Conservation (phyloP, 805 yeast genomes). For the Debaryomyces maramus region DNA sequence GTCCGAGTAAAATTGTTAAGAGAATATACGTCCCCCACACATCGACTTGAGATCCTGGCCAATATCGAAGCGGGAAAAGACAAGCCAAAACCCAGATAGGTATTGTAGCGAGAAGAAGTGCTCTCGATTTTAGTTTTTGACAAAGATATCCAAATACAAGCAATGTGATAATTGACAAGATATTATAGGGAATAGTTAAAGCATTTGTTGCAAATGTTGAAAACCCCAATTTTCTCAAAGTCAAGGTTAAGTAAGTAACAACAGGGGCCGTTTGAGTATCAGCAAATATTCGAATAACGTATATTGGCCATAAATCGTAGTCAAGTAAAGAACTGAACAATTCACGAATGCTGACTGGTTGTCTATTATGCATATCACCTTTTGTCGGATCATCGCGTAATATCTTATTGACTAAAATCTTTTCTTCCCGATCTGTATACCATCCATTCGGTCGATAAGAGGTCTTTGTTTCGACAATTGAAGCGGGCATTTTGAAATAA, state of each 20-base stretch:
- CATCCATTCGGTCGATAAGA: conserved; percentile 49
- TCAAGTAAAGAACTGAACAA: conserved; percentile 45
- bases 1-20: conserved; percentile 37
- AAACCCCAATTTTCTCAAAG: conserved; percentile 51
- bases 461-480: conserved; percentile 50
- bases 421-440: conserved; percentile 52
- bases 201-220: conserved; percentile 52
- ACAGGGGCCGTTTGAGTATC: conserved; percentile 20
- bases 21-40: conserved; percentile 45
- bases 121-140: conserved; percentile 21
- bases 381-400: conserved; percentile 61
- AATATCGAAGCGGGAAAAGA: conserved; percentile 31
- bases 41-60: conserved; percentile 40
- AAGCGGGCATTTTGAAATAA: conserved; percentile 52
- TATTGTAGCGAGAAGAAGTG: conserved; percentile 16
- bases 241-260: conserved; percentile 45
- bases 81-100: conserved; percentile 20
- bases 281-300: conserved; percentile 39
- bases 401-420: conserved; percentile 56
- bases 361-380: conserved; percentile 65
- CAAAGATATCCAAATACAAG: conserved; percentile 21
- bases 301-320: conserved; percentile 57
- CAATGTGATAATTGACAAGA: conserved; percentile 25
- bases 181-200: conserved; percentile 50
- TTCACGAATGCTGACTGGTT: conserved; percentile 45